phyloP scores from a whole-genome alignment of 441 rosid genomes.

The Pelargonium myrrhifolium region DNA sequence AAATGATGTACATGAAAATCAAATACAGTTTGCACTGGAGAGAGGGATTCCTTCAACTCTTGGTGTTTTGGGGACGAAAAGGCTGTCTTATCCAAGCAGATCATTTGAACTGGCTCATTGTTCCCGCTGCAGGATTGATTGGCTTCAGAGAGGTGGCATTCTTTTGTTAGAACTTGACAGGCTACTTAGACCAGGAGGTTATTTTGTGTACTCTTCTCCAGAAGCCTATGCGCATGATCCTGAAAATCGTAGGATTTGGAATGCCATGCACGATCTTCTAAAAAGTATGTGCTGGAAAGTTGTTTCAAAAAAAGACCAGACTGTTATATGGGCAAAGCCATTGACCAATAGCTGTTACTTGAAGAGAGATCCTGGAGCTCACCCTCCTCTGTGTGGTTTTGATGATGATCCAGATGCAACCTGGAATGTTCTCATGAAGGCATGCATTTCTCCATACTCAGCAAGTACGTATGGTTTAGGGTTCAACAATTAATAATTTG shows the following conservation, averaged over 20 bases:
- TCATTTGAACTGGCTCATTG: constrained; percentile 96
- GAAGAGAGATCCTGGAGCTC: constrained; percentile 72
- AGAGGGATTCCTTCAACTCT: constrained; percentile 98
- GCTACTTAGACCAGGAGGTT: constrained; percentile 92
- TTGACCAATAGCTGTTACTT: constrained; percentile 79
- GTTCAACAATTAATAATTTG: neutral
- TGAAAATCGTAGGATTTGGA: constrained; percentile 88
- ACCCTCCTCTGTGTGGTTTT: constrained; percentile 80
- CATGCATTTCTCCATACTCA: constrained; percentile 84
- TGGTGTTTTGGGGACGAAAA: constrained; percentile 90
- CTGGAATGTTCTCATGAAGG: constrained; percentile 77
- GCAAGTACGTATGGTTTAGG: constrained; percentile 52
- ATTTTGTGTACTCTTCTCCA: constrained; percentile 95
- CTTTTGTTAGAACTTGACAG: constrained; percentile 97
- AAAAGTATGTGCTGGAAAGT: constrained; percentile 91
- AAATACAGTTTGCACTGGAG: constrained; percentile 95
- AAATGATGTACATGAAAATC: constrained; percentile 97
- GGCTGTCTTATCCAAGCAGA: constrained; percentile 97
- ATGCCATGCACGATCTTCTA: constrained; percentile 79
- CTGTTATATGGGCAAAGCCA: constrained; percentile 97
- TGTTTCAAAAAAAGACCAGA: constrained; percentile 87
- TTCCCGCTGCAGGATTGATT: constrained; percentile 95
- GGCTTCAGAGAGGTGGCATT: constrained; percentile 97
- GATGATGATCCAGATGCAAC: constrained; percentile 88
- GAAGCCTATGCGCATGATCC: constrained; percentile 97